Percentiles rank a stretch among this genome's conserved stretches.
These are phyloP conservation scores for Paramarasmius palmivorus DNA, from an alignment of 1,284 basidiomycete species.

Conservation along the genomic window DNA sequence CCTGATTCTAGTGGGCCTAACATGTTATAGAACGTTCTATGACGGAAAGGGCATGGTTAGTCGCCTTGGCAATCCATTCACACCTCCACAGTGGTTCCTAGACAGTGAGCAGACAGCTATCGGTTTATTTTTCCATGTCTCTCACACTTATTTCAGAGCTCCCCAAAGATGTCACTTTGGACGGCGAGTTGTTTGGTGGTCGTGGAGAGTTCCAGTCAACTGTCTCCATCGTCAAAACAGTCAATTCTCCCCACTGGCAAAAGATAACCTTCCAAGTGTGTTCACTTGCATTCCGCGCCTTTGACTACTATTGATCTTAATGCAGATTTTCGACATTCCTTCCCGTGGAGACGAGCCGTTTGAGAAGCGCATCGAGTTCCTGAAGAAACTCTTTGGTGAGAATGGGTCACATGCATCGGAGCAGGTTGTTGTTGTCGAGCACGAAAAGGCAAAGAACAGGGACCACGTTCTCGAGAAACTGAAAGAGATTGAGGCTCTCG, in stretches of 20 bases:
- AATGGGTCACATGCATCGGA: slow-evolving; percentile 42
- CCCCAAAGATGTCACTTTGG: slow-evolving; percentile 57
- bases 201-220: slow-evolving; percentile 59
- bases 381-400: slow-evolving; percentile 50
- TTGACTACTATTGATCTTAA: neutral
- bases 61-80: slow-evolving; percentile 61
- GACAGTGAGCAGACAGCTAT: slow-evolving; percentile 41
- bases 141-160: slow-evolving; percentile 40
- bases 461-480: slow-evolving; percentile 57
- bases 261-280: slow-evolving; percentile 59
- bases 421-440: slow-evolving; percentile 53
- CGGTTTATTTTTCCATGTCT: neutral
- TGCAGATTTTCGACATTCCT: slow-evolving; percentile 69
- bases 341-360: slow-evolving; percentile 50
- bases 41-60: slow-evolving; percentile 60
- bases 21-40: slow-evolving; percentile 49
- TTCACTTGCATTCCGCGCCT: neutral
- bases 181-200: slow-evolving; percentile 67
- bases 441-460: slow-evolving; percentile 45
- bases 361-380: slow-evolving; percentile 51
- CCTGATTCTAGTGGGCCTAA: neutral
- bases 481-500: slow-evolving; percentile 52
- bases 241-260: slow-evolving; percentile 59
- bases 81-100: slow-evolving; percentile 60
- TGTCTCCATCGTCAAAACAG: slow-evolving; percentile 59